Conservation (phyloP, 192 early-diverging fungal genomes). For the Backusella luteola region DNA sequence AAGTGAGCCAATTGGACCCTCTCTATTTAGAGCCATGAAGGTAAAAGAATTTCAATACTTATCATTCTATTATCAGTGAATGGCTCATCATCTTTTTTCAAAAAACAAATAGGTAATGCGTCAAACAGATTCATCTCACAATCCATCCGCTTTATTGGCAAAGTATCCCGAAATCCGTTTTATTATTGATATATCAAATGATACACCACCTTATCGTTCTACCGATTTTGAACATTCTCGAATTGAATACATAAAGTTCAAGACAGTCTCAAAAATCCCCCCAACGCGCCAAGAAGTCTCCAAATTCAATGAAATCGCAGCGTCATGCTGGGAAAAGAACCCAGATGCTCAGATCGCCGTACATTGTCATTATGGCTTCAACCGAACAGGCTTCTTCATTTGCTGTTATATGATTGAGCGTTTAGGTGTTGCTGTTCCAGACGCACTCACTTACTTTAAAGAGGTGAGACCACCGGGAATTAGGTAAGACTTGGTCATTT, state of each 20-base stretch:
- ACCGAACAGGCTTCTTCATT: slow-evolving; percentile 56
- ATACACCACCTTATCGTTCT: slow-evolving; percentile 50
- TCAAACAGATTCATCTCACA: slow-evolving; percentile 53
- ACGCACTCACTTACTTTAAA: slow-evolving; percentile 48
- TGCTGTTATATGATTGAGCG: slow-evolving; percentile 55
- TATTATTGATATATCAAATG: slow-evolving; percentile 53
- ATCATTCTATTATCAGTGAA: not conserved
- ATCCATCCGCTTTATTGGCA: slow-evolving; percentile 48
- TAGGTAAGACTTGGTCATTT: slow-evolving; percentile 26
- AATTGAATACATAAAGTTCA: slow-evolving; percentile 48
- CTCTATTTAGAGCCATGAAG: slow-evolving; percentile 55
- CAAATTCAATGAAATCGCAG: slow-evolving; percentile 40
- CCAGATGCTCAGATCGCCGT: slow-evolving; percentile 54
- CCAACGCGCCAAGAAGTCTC: slow-evolving; percentile 44
- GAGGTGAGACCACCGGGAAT: slow-evolving; percentile 49
- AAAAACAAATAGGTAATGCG: slow-evolving; percentile 40
- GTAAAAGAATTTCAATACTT: not conserved
- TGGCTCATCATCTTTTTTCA: not conserved
- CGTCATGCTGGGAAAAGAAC: slow-evolving; percentile 42
- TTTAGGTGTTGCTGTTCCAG: slow-evolving; percentile 44
- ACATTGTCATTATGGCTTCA: slow-evolving; percentile 61
- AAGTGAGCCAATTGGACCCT: slow-evolving; percentile 30
- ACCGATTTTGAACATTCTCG: slow-evolving; percentile 53
- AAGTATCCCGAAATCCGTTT: slow-evolving; percentile 49
- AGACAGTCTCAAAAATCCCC: slow-evolving; percentile 52